Evolutionary conservation across 441 rosid species (phyloP), one percentile per base, ranked within the genome.

Genomic region (Adansonia madagascariensis): DNA sequence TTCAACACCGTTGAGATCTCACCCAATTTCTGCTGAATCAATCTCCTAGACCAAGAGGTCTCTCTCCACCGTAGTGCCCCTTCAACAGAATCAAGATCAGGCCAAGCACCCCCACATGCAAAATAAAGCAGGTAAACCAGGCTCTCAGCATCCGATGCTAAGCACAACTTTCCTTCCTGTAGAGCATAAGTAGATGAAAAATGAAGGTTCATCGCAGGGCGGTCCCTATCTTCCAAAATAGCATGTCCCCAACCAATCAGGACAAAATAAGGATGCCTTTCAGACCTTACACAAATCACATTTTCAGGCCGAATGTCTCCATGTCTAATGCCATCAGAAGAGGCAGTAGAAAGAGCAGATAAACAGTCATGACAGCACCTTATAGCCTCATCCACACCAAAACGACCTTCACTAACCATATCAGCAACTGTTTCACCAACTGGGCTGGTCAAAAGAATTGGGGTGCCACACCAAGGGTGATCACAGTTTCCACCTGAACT

Each of bases 181-280:
- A 94, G 88, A 43, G 98, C 97, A 57, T 89, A 90, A 11, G 98
- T 91, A 11, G 98, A 94, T 27, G 98, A 94, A 84, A 84, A 94
- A 78, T 94, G 98, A 84, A 94, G 97, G 85, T 92, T 92, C 96
- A 92, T 91, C 6, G 93, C 92, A 4, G 98, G 97, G 57, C 97
- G 89, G 80, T 94, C 98, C 86, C 90, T 88, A 70, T 94, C 98
- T 83, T 94, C 98, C 8, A 94, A 91, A 84, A 94, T 90, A 8
- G 98, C 97, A 75, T 91, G 98, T 63, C 98, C 98, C 98, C 98
- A 94, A 24, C 97, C 95, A 70, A 92, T 86, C 4, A 92, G 92
- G 74, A 92, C 95, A 75, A 89, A 94, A 81, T 87, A 86, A 24
- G 95, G 90, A 76, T 84, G 83, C 73, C 91, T 87, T 44, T 44